These are phyloP conservation scores for Tillandsia fasciculata DNA, from an alignment of 176 grass and related monocot genomes.

Conservation along the genomic window DNA sequence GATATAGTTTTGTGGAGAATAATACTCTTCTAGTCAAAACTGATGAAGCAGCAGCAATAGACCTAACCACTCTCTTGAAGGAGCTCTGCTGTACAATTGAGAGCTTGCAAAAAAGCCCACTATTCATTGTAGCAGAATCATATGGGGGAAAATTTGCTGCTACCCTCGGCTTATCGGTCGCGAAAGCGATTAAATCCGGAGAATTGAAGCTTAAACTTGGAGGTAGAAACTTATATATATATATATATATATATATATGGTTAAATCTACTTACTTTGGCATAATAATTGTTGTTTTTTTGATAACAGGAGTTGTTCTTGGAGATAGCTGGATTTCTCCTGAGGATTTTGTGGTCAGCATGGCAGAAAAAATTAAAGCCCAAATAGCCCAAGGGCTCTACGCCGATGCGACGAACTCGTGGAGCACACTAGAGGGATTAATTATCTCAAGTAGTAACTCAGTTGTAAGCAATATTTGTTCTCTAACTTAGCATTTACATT, in stretches of 20 bases:
- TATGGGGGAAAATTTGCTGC: conserved; percentile 79
- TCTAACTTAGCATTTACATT: background rate
- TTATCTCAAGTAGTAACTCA: conserved; percentile 34
- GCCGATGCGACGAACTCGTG: conserved; percentile 23
- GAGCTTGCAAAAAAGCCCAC: conserved; percentile 36
- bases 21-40: conserved; percentile 45
- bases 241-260: too few species aligned
- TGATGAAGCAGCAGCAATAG: conserved; percentile 42
- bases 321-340: conserved; percentile 72
- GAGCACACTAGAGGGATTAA: conserved; percentile 29
- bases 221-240: conserved; percentile 18
- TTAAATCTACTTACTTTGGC: background rate
- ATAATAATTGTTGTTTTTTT: background rate
- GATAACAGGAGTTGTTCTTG: conserved; percentile 47
- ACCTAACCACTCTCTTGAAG: conserved; percentile 42
- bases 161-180: conserved; percentile 40
- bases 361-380: conserved; percentile 38
- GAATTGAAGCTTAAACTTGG: conserved; percentile 55
- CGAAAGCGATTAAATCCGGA: conserved; percentile 36
- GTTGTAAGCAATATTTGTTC: conserved; percentile 34
- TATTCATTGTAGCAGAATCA: conserved; percentile 72
- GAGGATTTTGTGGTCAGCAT: conserved; percentile 58
- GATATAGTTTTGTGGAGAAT: conserved; percentile 77
- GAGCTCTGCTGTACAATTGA: conserved; percentile 30
- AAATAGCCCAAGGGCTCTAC: conserved; percentile 32